phyloP scores from a whole-genome alignment of 1,284 basidiomycete species.

The Apiotrichum montevideense region DNA sequence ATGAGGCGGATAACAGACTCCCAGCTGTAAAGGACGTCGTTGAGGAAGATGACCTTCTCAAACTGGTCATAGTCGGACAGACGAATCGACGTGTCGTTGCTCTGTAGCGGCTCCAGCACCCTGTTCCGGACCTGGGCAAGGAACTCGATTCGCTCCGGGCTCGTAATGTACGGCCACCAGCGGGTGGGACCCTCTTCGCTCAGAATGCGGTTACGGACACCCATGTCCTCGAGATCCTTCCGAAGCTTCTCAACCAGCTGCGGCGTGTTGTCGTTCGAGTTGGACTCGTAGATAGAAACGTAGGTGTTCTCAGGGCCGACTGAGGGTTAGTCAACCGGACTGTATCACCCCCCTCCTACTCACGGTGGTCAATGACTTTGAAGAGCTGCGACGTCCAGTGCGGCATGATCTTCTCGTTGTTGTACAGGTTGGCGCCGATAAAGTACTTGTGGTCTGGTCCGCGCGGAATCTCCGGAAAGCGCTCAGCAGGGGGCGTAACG shows the following conservation, averaged over 20 bases:
- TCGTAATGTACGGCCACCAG: conserved; percentile 41
- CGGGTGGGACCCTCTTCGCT: conserved; percentile 27
- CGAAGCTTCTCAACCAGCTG: conserved; percentile 47
- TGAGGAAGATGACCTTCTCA: conserved; percentile 52
- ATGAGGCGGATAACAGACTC: conserved; percentile 52
- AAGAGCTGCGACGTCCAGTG: conserved; percentile 20
- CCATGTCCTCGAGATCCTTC: conserved; percentile 33
- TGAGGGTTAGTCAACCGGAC: conserved; percentile 10
- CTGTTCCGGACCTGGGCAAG: conserved; percentile 51
- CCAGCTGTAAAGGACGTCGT: conserved; percentile 53
- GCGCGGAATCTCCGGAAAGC: conserved; percentile 3
- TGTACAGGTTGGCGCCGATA: conserved; percentile 35
- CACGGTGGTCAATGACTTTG: conserved; percentile 22
- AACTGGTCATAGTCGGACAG: conserved; percentile 46
- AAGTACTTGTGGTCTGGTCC: conserved; percentile 14
- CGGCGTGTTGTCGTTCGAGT: conserved; percentile 51
- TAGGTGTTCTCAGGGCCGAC: conserved; percentile 54
- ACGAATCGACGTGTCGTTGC: conserved; percentile 9
- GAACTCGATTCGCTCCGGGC: conserved; percentile 50
- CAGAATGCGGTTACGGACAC: conserved; percentile 45
- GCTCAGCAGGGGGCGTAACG: conserved; percentile 7
- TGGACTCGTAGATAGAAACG: conserved; percentile 56
- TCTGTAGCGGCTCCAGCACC: conserved; percentile 48
- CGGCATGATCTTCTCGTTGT: conserved; percentile 25
- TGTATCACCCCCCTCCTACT: neutral